Evolutionary conservation across 805 yeast species (phyloP), one percentile per base, ranked within the genome.

Genomic region (Yarrowia sp.): DNA sequence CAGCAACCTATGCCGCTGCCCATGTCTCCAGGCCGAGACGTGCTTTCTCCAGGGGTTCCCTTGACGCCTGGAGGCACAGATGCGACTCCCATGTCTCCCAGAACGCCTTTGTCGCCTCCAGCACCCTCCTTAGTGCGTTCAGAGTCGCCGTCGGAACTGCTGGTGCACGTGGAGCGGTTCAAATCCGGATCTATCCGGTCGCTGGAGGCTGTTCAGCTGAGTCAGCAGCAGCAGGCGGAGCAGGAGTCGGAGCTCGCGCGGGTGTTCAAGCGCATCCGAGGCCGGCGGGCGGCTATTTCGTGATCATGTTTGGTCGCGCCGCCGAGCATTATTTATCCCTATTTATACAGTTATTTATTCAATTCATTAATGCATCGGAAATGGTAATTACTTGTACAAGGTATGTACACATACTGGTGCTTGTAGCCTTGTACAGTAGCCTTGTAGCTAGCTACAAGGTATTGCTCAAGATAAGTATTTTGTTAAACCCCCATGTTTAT

Each of bases 121-220:
- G 10, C 55, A 32, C 18, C 44, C 14, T 3, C 5, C n/a, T n/a
- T 39, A 6, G 2, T 6, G 27, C 39, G 56, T 9, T 9, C 27
- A 5, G 39, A 24, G 31, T 32, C 56, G 10, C 56, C 22, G 16
- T 32, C 38, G 6, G 56, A 47, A 39, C 39, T 47, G 29, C n/a
- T 27, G 29, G 29, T 14, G 21, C 56, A 47, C 33, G 56, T 47
- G 29, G 56, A 33, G 27, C 56, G 56, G 19, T 32, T 47, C 56
- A 47, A 47, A 29, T 18, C 41, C 27, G 56, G 56, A 12, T 47
- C 56, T 3, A 47, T 47, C n/a, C 56, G 56, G 39, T 22, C 56
- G 19, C 29, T 47, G 56, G 56, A 47, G 39, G 56, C 41, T 3
- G 39, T 27, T 3, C 53, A 42, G 19, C 16, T 44, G n/a, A 8